Conservation (phyloP, 768 basidiomycete species). For the Phlebiopsis gigantea region DNA sequence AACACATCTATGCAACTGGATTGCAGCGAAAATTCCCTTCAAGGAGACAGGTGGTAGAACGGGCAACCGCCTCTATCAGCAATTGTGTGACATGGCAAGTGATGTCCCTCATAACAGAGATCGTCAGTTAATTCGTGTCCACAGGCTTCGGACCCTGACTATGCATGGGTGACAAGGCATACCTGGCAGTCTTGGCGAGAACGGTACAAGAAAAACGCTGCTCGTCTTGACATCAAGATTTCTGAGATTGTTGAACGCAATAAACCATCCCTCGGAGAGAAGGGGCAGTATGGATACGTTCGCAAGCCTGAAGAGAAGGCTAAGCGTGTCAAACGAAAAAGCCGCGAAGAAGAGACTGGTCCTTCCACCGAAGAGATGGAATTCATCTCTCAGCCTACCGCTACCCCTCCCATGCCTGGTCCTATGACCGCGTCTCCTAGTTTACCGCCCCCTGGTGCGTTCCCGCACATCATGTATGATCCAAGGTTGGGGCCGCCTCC, state of each 20-base stretch:
- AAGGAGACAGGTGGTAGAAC: constrained; percentile 79
- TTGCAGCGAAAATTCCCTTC: constrained; percentile 78
- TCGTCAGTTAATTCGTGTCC: not conserved
- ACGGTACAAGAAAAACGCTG: constrained; percentile 79
- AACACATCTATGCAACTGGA: constrained; percentile 68
- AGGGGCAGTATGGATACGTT: constrained; percentile 80
- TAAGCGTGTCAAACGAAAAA: constrained; percentile 30
- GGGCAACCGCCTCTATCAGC: constrained; percentile 79
- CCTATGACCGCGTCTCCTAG: not conserved
- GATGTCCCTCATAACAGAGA: not conserved
- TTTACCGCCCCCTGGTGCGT: not conserved
- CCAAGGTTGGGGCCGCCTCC: not conserved
- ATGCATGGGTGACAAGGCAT: constrained; percentile 74
- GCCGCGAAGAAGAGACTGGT: constrained; percentile 11
- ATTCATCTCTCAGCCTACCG: not conserved
- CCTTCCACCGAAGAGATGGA: constrained; percentile 12
- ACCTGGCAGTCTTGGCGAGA: constrained; percentile 92
- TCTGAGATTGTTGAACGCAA: constrained; percentile 62
- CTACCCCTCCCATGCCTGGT: not conserved
- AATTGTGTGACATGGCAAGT: constrained; percentile 66
- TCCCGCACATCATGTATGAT: not conserved
- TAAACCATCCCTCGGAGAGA: constrained; percentile 64
- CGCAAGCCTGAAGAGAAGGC: constrained; percentile 68
- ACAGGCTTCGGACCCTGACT: constrained; percentile 65
- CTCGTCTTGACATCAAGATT: constrained; percentile 61